Evolutionary conservation across 805 yeast species (phyloP).

Genomic region (Saccharomyces jurei): DNA sequence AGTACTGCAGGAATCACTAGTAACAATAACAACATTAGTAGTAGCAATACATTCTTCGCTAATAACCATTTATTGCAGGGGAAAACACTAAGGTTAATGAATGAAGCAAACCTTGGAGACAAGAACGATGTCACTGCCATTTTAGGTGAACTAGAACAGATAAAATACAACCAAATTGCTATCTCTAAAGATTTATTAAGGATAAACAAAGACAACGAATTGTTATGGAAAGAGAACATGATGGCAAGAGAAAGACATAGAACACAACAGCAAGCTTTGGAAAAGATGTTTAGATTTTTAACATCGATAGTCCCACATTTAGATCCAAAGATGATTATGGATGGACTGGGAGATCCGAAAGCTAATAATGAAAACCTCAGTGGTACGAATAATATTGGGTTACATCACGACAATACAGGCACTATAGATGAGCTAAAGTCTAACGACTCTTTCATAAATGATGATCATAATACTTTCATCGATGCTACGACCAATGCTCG

Average conservation of each 20-base stretch:
- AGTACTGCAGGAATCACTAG: not conserved
- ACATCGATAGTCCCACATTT: conserved; percentile 50
- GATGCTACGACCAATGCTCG: not conserved
- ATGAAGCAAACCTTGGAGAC: conserved; percentile 9
- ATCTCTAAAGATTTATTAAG: conserved; percentile 80
- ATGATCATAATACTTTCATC: not conserved
- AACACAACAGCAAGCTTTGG: conserved; percentile 79
- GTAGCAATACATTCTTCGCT: not conserved
- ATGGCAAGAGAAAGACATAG: conserved; percentile 77
- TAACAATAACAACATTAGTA: conserved; percentile 2
- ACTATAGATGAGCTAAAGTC: not conserved
- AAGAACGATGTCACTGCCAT: conserved; percentile 25
- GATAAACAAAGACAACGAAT: conserved; percentile 77
- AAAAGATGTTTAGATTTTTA: conserved; percentile 76
- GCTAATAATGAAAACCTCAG: not conserved
- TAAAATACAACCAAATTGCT: conserved; percentile 69
- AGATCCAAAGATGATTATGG: conserved; percentile 26
- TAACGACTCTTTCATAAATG: not conserved
- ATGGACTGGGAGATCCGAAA: conserved; percentile 6
- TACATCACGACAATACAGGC: not conserved
- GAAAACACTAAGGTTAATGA: conserved; percentile 8
- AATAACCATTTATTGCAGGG: not conserved
- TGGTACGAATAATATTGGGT: not conserved
- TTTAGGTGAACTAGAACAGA: conserved; percentile 61
- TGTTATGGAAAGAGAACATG: conserved; percentile 85